Base-by-base conservation (phyloP, 176 grass and related monocot species). In the Triticum timopheevii region DNA sequence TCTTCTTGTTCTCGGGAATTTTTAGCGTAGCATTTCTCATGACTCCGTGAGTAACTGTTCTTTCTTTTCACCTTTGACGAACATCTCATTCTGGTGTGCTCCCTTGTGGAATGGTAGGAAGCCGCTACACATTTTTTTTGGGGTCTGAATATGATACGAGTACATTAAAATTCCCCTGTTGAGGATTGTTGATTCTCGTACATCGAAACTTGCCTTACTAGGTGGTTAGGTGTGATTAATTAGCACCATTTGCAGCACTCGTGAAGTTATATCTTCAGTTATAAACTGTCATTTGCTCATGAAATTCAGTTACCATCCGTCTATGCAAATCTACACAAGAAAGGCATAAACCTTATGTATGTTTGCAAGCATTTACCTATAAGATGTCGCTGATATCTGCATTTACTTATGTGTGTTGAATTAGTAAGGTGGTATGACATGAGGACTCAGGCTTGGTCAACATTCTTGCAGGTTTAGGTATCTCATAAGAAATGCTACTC, bases 1-100 rank as follows among this genome's bases (percentile, higher is more conserved):
- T n/a, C 33, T 34, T 34, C 33, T 34, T 34, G 33, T 34, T 34
- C 33, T 34, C 3, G 33, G 33, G 33, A 34, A 34, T 34, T 34
- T 34, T 34, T 34, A 34, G 33, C 3, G 33, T 34, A 34, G 33
- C 33, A 34, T 34, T 34, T 34, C 33, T 34, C 33, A 34, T 98
- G n/a, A 96, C 93, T 15, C 96, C 93, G 94, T 96, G 79, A 94
- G 88, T 84, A 77, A 50, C 68, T 12, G 22, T 36, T n/a, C 35
- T 38, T 38, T 22, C 33, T 8, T 40, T 52, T 68, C 24, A 33
- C 27, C 25, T 64, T 42, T 13, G 40, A 11, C 7, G 3, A 6
- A 19, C 13, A 1, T 30, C 59, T n/a, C 54, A 31, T 73, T 72
- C 22, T 65, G 3, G 7, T 10, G 12, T 80, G 69, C 22, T 81